Evolutionary conservation across 148 eudicot species (phyloP).

Genomic region (Amaranthus cruentus): DNA sequence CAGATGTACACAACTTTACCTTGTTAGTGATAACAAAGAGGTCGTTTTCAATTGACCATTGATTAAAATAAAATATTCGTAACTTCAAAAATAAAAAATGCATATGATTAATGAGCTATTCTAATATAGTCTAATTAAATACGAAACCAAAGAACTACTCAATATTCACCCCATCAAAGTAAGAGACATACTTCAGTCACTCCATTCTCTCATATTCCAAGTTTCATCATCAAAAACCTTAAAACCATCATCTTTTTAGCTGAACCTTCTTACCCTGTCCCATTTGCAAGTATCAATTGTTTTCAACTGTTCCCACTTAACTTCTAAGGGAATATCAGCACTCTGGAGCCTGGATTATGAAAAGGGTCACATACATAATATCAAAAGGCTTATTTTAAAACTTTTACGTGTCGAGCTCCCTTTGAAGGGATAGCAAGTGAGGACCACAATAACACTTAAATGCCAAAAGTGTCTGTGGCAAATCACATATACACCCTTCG

Average conservation of each 20-base stretch:
- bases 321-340: constrained; percentile 2
- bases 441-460: neutral
- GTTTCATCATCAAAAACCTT: neutral
- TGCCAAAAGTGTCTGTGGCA: neutral
- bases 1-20: too few species aligned
- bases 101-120: constrained; percentile 6
- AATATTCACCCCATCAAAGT: too few species aligned
- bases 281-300: neutral
- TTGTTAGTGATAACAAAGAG: too few species aligned
- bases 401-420: neutral
- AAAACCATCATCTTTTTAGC: neutral
- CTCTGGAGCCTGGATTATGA: neutral
- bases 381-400: neutral
- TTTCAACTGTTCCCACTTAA: neutral
- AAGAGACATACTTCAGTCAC: neutral
- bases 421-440: neutral
- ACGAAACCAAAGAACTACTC: too few species aligned
- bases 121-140: too few species aligned
- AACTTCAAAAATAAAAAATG: neutral
- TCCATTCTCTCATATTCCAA: constrained; percentile 10
- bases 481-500: neutral
- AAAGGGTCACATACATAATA: neutral
- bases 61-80: neutral
- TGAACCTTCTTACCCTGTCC: neutral
- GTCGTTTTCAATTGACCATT: neutral